phyloP scores from a whole-genome alignment of 2,329 filamentous ascomycete genomes.

The Penicillium vulpinum region DNA sequence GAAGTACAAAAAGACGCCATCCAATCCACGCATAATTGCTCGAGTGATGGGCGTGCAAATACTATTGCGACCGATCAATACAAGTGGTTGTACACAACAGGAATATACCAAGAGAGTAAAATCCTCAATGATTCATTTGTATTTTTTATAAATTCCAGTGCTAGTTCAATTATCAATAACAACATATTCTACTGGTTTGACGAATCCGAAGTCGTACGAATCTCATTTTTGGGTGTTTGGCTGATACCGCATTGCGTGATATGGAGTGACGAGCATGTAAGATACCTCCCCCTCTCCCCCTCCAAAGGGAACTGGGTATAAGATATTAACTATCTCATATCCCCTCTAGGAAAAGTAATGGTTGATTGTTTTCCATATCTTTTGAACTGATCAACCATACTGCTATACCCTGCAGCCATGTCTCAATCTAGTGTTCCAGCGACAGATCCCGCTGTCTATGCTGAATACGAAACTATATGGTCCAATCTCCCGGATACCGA shows the following conservation, averaged over 20 bases:
- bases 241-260: slow-evolving; percentile 17
- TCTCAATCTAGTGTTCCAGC: slow-evolving; percentile 18
- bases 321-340: background rate
- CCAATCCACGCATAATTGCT: background rate
- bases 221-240: slow-evolving; percentile 1
- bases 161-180: slow-evolving; percentile 13
- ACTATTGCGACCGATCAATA: background rate
- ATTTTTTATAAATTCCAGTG: background rate
- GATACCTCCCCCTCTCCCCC: background rate
- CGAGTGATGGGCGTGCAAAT: background rate
- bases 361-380: background rate
- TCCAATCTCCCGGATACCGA: slow-evolving; percentile 40
- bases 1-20: background rate
- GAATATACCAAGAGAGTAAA: background rate
- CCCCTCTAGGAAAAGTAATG: background rate
- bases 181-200: slow-evolving; percentile 18
- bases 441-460: slow-evolving; percentile 45
- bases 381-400: background rate
- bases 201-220: slow-evolving; percentile 9
- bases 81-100: too few relatives aligned
- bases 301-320: background rate
- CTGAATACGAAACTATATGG: slow-evolving; percentile 42
- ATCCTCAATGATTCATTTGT: background rate
- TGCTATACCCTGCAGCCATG: slow-evolving; percentile 11
- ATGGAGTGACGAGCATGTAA: slow-evolving; percentile 12